A percentile compares a stretch with the other conserved stretches of the same genome.
These are phyloP conservation scores for Albifimbria verrucaria DNA, from an alignment of 2,329 filamentous ascomycete genomes.

Conservation along the genomic window DNA sequence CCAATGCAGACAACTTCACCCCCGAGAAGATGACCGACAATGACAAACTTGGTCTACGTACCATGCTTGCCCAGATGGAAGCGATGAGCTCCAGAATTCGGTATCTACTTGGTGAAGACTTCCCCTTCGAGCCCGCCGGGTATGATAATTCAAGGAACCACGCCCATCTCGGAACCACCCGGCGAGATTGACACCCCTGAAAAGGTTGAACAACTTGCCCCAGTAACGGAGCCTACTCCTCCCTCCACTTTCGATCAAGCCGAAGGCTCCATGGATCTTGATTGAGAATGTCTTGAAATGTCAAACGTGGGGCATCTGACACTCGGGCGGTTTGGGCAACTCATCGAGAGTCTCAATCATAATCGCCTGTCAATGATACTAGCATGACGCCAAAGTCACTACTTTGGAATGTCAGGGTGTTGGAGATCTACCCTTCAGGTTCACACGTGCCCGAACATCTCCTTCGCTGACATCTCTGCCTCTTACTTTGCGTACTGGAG, in stretches of 20 bases:
- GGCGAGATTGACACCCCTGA: slow-evolving; percentile 16
- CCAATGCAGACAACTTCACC: slow-evolving; percentile 40
- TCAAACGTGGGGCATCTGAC: too few species aligned
- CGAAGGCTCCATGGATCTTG: slow-evolving; percentile 37
- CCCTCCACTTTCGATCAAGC: slow-evolving; percentile 36
- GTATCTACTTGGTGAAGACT: slow-evolving; percentile 32
- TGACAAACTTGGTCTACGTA: slow-evolving; percentile 44
- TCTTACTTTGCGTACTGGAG: not conserved
- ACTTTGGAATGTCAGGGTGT: too few species aligned
- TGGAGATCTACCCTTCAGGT: too few species aligned
- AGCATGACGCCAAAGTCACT: too few species aligned
- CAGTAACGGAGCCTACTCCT: slow-evolving; percentile 35
- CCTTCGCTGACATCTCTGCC: not conserved
- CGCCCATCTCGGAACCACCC: slow-evolving; percentile 21
- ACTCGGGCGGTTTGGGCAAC: too few species aligned
- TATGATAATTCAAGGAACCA: slow-evolving; percentile 18
- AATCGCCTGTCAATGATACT: too few species aligned
- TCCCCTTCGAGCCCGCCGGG: slow-evolving; percentile 12
- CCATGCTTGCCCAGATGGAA: slow-evolving; percentile 46
- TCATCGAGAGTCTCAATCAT: too few species aligned
- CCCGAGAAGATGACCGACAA: slow-evolving; percentile 33
- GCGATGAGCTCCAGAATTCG: slow-evolving; percentile 40
- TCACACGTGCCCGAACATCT: too few species aligned
- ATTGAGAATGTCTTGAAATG: slow-evolving; percentile 22
- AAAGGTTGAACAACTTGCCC: slow-evolving; percentile 25